Evolutionary conservation across 495 filamentous ascomycete species (phyloP), one percentile per base, ranked within the genome.

Genomic region (Talaromyces proteolyticus): DNA sequence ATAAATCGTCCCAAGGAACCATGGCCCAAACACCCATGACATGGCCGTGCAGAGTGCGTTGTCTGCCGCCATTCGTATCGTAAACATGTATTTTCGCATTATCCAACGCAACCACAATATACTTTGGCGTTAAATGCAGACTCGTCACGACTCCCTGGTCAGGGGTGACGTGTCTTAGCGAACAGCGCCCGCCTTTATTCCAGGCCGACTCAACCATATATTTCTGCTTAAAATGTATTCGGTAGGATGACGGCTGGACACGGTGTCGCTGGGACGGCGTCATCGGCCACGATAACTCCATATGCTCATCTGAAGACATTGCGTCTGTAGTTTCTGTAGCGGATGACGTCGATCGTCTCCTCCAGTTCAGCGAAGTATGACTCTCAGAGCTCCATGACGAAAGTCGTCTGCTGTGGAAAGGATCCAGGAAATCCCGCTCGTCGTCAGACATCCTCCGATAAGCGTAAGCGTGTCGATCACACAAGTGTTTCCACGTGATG

Each of bases 1-100:
- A 74, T 48, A 87, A 88, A 64, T 98, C 91, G 51, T 87, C 94
- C 88, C 91, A 95, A 12, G 93, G 94, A 47, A 98, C 91, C 92
- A 98, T 97, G 17, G 93, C 93, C 93, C 93, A 98, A 36, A 98
- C 93, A 26, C 93, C 93, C 93, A 98, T 98, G 34, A 96, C 87
- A 67, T 98, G 93, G 22, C 93, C 93, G 59, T 90, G 84, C 12
- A 98, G 76, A 3, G 90, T 96, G 65, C 88, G 90, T 61, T 90
- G 85, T 50, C 88, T 81, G 50, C 87, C 81, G 21, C 93, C 93
- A 53, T 93, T 83, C 10, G 89, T 88, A 67, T 97, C 88, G 64
- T 96, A 98, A 6, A 98, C 89, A 65, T 97, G 94, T 36, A 98
- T 97, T 66, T 91, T 96, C 44, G 93, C 93, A 70, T 96, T 98